These are phyloP conservation scores for Lipomyces chichibuensis DNA, from an alignment of 805 yeast species.

Conservation along the genomic window DNA sequence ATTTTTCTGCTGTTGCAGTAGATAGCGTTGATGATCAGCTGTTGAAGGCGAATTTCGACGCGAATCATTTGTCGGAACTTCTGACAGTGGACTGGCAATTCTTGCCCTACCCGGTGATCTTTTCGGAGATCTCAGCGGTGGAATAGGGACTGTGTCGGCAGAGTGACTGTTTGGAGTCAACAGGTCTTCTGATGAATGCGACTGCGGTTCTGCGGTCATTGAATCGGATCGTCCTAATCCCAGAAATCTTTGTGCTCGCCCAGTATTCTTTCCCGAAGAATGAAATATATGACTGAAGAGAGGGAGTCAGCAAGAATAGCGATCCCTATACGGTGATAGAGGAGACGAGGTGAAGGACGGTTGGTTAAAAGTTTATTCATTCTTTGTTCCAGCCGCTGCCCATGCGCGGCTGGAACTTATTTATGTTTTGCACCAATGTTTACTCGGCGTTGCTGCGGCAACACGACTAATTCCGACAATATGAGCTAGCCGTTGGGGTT, in stretches of 20 bases:
- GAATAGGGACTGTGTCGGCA: background rate
- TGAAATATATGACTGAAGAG: background rate
- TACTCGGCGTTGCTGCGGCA: too few relatives aligned
- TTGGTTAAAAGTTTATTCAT: background rate
- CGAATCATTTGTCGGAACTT: conserved; percentile 22
- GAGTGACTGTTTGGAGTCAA: background rate
- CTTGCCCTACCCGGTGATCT: background rate
- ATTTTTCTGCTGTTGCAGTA: conserved; percentile 8
- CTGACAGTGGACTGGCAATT: conserved; percentile 20
- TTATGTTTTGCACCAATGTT: too few relatives aligned
- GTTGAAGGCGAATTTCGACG: conserved; percentile 34
- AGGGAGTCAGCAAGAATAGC: background rate
- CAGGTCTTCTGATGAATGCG: background rate
- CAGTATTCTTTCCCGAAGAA: background rate
- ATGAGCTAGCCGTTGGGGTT: too few relatives aligned
- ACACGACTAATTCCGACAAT: too few relatives aligned
- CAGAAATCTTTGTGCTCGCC: background rate
- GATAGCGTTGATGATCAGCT: conserved; percentile 21
- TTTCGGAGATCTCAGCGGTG: background rate
- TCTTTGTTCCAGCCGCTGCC: background rate
- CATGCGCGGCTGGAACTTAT: too few relatives aligned
- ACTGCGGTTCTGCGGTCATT: background rate
- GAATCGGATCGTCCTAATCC: background rate
- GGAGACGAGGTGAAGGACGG: background rate
- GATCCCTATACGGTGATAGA: background rate